A percentile compares a stretch with the other conserved stretches of the same genome.
These are phyloP conservation scores for Begonia fuchsioides DNA, from an alignment of 306 rosid genomes.

Conservation along the genomic window DNA sequence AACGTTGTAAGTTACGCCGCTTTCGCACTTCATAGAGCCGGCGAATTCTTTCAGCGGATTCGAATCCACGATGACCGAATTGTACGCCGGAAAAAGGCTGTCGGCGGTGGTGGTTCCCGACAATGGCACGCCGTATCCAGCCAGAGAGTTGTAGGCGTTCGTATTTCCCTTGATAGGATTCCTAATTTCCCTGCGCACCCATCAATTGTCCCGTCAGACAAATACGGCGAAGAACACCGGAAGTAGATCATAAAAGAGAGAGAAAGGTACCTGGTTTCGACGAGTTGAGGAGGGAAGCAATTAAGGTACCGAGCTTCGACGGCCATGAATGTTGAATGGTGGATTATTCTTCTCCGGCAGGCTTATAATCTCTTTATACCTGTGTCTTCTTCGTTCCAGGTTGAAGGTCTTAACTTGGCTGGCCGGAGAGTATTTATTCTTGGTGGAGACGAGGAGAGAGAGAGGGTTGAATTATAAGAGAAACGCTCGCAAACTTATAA, in stretches of 20 bases:
- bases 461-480: background rate
- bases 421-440: constrained; percentile 48
- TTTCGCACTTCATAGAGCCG: constrained; percentile 36
- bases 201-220: background rate
- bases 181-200: constrained; percentile 38
- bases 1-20: constrained; percentile 41
- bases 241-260: background rate
- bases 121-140: constrained; percentile 35
- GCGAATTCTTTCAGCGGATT: constrained; percentile 18
- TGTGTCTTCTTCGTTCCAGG: constrained; percentile 10
- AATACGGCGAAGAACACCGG: too few relatives aligned
- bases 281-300: constrained; percentile 49
- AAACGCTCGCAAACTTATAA: too few relatives aligned
- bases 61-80: constrained; percentile 23
- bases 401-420: constrained; percentile 25
- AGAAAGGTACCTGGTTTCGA: constrained; percentile 32
- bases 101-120: constrained; percentile 32
- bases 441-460: constrained; percentile 31
- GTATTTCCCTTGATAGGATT: constrained; percentile 29
- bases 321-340: constrained; percentile 42
- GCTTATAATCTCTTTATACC: background rate
- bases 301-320: constrained; percentile 75
- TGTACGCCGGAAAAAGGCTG: constrained; percentile 26
- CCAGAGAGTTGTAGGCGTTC: constrained; percentile 22
- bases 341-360: too few relatives aligned